These are phyloP conservation scores for Aspergillus sclerotialis DNA, from an alignment of 2,329 filamentous ascomycete species.

Conservation along the genomic window DNA sequence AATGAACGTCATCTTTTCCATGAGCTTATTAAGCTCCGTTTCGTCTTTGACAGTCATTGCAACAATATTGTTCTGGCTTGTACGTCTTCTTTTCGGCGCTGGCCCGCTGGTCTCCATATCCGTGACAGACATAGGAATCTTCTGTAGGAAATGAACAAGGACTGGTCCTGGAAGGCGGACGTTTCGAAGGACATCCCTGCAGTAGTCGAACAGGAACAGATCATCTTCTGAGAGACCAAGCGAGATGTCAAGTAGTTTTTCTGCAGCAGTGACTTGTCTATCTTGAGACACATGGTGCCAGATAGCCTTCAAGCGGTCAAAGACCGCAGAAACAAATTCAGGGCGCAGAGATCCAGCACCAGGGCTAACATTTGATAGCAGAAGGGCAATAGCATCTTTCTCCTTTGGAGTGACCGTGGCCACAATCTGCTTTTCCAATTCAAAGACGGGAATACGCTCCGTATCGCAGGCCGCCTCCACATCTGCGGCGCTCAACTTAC, in stretches of 20 bases:
- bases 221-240: constrained; percentile 21
- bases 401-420: constrained; percentile 50
- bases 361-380: constrained; percentile 46
- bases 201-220: constrained; percentile 22
- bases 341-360: constrained; percentile 38
- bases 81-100: constrained; percentile 70
- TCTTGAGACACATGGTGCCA: constrained; percentile 52
- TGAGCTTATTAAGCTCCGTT: constrained; percentile 57
- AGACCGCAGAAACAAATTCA: constrained; percentile 57
- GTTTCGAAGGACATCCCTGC: constrained; percentile 62
- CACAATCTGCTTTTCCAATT: constrained; percentile 49
- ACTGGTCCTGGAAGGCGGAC: constrained; percentile 68
- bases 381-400: constrained; percentile 48
- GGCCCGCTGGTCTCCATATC: constrained; percentile 66
- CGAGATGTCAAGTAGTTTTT: constrained; percentile 36
- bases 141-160: constrained; percentile 64
- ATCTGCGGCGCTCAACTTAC: constrained; percentile 46
- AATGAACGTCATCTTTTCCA: constrained; percentile 76
- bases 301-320: constrained; percentile 61
- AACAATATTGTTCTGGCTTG: constrained; percentile 63
- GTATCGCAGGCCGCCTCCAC: constrained; percentile 44
- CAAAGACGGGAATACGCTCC: constrained; percentile 42
- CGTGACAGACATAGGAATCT: constrained; percentile 61
- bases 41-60: constrained; percentile 56
- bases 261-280: constrained; percentile 27